These are phyloP conservation scores for Plasmodium fragile DNA, from an alignment of 169 alveolate species.

Conservation along the genomic window DNA sequence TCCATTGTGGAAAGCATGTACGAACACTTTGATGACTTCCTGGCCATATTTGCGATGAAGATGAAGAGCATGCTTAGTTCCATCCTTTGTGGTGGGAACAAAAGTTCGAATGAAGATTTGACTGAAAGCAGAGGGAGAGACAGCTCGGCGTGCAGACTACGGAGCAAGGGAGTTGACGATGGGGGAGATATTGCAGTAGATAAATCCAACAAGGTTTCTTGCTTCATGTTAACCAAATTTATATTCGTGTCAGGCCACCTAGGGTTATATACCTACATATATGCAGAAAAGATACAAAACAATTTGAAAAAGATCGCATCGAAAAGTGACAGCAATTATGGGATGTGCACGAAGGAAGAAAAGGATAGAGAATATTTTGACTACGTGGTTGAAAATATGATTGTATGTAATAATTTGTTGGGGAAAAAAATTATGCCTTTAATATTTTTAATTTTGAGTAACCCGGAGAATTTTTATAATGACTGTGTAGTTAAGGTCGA, in stretches of 20 bases:
- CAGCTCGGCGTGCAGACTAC: slow-evolving; percentile 13
- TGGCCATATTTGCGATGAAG: slow-evolving; percentile 23
- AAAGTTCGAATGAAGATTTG: background rate
- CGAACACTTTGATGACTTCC: slow-evolving; percentile 57
- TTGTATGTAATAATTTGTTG: slow-evolving; percentile 61
- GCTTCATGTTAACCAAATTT: slow-evolving; percentile 43
- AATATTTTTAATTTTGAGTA: slow-evolving; percentile 44
- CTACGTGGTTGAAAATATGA: slow-evolving; percentile 65
- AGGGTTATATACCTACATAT: slow-evolving; percentile 71
- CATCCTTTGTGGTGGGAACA: background rate
- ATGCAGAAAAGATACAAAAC: slow-evolving; percentile 65
- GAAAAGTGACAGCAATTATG: slow-evolving; percentile 55
- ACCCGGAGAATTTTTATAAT: slow-evolving; percentile 42
- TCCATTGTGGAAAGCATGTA: slow-evolving; percentile 73
- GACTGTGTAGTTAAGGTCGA: slow-evolving; percentile 25
- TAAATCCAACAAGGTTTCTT: slow-evolving; percentile 12
- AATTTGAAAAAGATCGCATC: slow-evolving; percentile 48
- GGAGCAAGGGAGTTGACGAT: background rate
- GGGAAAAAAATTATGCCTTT: slow-evolving; percentile 67
- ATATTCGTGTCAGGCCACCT: slow-evolving; percentile 58
- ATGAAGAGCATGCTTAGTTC: slow-evolving; percentile 14
- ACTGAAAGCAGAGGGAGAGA: background rate
- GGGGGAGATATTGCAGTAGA: background rate
- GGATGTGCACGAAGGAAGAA: slow-evolving; percentile 75
- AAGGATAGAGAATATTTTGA: slow-evolving; percentile 73